Percentiles rank a stretch among this genome's conserved stretches.
These are phyloP conservation scores for Psilocybe tampanensis DNA, from an alignment of 768 basidiomycete genomes.

Conservation along the genomic window DNA sequence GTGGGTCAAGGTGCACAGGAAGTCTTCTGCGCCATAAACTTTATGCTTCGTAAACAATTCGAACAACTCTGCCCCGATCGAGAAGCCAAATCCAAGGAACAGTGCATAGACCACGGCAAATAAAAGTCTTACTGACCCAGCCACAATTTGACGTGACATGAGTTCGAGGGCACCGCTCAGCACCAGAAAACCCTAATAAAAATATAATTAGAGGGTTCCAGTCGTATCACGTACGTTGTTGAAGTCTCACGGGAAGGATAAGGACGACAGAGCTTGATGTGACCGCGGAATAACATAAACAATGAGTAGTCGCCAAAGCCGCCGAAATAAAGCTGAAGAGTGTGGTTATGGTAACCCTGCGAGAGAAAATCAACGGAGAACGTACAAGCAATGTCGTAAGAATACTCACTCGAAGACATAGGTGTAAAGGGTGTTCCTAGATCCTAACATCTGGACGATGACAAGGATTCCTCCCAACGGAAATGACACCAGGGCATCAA, in stretches of 20 bases:
- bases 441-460: constrained; percentile 68
- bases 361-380: not conserved
- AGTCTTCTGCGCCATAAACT: constrained; percentile 58
- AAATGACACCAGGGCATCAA: constrained; percentile 72
- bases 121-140: constrained; percentile 83
- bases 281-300: constrained; percentile 81
- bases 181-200: constrained; percentile 59
- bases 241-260: constrained; percentile 66
- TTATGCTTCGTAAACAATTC: constrained; percentile 50
- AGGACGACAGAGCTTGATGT: constrained; percentile 78
- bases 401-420: constrained; percentile 73
- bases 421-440: constrained; percentile 76
- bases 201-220: not conserved
- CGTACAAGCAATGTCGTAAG: not conserved
- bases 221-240: not conserved
- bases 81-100: constrained; percentile 79
- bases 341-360: constrained; percentile 76
- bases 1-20: constrained; percentile 61
- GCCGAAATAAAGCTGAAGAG: constrained; percentile 80
- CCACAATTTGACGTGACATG: constrained; percentile 77
- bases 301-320: constrained; percentile 65
- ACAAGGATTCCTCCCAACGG: constrained; percentile 80
- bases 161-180: constrained; percentile 77
- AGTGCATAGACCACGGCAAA: constrained; percentile 81
- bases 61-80: constrained; percentile 76